These are phyloP conservation scores for Brettanomyces nanus DNA, from an alignment of 805 yeast species.

Conservation along the genomic window DNA sequence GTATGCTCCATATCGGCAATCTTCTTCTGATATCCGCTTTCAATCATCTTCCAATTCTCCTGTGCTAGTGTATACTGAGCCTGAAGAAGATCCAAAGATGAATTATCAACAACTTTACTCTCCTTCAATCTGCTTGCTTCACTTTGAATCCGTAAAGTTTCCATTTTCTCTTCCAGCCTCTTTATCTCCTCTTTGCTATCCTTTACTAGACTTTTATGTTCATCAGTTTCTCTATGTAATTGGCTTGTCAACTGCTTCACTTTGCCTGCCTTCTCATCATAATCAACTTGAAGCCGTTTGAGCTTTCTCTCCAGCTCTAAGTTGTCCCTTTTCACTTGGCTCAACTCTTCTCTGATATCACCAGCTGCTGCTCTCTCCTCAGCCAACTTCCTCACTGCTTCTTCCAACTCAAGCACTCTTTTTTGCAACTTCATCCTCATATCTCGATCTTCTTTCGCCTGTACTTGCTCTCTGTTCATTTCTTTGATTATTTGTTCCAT, in stretches of 20 bases:
- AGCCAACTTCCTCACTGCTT: not conserved
- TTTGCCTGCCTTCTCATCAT: constrained; percentile 16
- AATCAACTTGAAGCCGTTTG: not conserved
- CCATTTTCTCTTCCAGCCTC: constrained; percentile 62
- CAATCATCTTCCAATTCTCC: constrained; percentile 78
- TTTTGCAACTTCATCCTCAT: constrained; percentile 10
- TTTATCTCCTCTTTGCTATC: constrained; percentile 38
- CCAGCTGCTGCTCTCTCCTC: not conserved
- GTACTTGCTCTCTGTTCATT: constrained; percentile 14
- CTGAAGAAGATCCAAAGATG: constrained; percentile 41
- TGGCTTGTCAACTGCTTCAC: constrained; percentile 25
- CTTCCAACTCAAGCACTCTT: not conserved
- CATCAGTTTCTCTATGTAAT: constrained; percentile 27
- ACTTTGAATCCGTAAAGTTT: constrained; percentile 51
- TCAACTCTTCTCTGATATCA: not conserved
- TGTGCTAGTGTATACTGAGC: constrained; percentile 68
- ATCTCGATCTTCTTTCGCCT: constrained; percentile 18
- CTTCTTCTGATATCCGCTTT: constrained; percentile 48
- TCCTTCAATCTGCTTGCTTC: constrained; percentile 30
- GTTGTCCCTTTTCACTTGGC: constrained; percentile 24
- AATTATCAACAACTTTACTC: not conserved
- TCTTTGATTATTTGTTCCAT: constrained; percentile 6
- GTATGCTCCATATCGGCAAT: constrained; percentile 39
- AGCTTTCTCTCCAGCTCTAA: not conserved
- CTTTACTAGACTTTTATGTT: not conserved